Conservation (phyloP, 2,329 filamentous ascomycete species). For the Periconia sp. region DNA sequence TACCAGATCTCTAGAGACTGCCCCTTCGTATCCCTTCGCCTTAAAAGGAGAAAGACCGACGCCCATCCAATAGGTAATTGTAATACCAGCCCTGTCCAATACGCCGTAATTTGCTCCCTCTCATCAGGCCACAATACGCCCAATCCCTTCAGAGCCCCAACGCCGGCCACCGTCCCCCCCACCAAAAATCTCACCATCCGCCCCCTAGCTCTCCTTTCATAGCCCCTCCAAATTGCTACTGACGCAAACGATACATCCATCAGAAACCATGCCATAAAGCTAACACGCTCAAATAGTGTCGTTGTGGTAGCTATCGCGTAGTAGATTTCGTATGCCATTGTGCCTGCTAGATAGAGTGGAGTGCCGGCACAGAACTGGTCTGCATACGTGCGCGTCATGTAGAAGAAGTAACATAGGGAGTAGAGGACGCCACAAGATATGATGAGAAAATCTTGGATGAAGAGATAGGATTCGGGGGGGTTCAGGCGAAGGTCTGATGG, state of each 20-base stretch:
- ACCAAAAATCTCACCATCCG: slow-evolving; percentile 30
- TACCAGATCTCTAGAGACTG: slow-evolving; percentile 51
- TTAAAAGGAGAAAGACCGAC: slow-evolving; percentile 35
- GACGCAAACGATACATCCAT: slow-evolving; percentile 44
- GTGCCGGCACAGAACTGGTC: slow-evolving; percentile 44
- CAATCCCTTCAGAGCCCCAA: slow-evolving; percentile 35
- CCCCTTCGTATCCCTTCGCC: slow-evolving; percentile 41
- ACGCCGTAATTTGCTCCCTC: slow-evolving; percentile 48
- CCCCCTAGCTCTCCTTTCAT: slow-evolving; percentile 25
- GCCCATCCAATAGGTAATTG: slow-evolving; percentile 49
- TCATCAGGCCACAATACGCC: slow-evolving; percentile 44
- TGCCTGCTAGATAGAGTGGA: slow-evolving; percentile 33
- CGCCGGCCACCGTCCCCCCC: slow-evolving; percentile 32
- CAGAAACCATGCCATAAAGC: slow-evolving; percentile 48
- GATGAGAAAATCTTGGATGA: slow-evolving; percentile 49
- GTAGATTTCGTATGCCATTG: slow-evolving; percentile 50
- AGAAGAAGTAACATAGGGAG: slow-evolving; percentile 50
- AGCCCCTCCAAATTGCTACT: slow-evolving; percentile 40
- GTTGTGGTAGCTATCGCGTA: slow-evolving; percentile 46
- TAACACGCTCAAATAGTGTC: slow-evolving; percentile 38
- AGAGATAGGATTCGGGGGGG: slow-evolving; percentile 49
- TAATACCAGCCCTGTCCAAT: slow-evolving; percentile 47
- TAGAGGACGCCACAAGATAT: slow-evolving; percentile 49
- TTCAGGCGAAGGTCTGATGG: slow-evolving; percentile 53
- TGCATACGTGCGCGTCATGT: slow-evolving; percentile 44